These are phyloP conservation scores for Phytophthora tentaculata DNA, from an alignment of 352 stramenopile genomes.

Conservation along the genomic window DNA sequence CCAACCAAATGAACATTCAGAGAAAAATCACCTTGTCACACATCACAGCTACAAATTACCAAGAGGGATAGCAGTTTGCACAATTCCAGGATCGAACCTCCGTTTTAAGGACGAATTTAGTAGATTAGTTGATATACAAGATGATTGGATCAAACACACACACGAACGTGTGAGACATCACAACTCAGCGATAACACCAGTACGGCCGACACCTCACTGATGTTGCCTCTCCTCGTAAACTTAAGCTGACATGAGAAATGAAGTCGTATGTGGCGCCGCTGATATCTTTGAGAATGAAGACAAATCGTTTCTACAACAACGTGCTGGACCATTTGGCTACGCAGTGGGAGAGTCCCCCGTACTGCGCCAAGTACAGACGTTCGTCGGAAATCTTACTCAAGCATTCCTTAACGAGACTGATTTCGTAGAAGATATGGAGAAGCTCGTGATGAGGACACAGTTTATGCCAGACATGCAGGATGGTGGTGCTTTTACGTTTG, in stretches of 20 bases:
- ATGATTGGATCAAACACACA: no score
- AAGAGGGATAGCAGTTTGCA: no score
- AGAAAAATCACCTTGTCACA: no score
- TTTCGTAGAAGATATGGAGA: conserved; percentile 2
- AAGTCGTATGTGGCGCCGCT: not conserved
- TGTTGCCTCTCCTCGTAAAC: not conserved
- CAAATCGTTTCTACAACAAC: not conserved
- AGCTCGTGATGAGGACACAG: conserved; percentile 2
- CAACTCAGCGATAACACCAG: not conserved
- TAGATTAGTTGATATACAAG: no score
- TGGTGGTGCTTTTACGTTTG: not conserved
- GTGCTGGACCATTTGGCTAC: no score
- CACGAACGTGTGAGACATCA: not conserved
- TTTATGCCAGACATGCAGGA: conserved; percentile 1
- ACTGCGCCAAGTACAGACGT: not conserved
- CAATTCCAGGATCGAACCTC: no score
- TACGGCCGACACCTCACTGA: not conserved
- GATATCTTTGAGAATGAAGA: not conserved
- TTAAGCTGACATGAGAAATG: conserved; percentile 1
- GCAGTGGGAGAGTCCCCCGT: not conserved
- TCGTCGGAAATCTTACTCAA: not conserved
- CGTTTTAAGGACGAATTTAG: no score
- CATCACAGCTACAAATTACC: no score
- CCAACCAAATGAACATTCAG: no score
- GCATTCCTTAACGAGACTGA: not conserved